Conservation (phyloP, 2,329 filamentous ascomycete species). For the Fusarium keratoplasticum region DNA sequence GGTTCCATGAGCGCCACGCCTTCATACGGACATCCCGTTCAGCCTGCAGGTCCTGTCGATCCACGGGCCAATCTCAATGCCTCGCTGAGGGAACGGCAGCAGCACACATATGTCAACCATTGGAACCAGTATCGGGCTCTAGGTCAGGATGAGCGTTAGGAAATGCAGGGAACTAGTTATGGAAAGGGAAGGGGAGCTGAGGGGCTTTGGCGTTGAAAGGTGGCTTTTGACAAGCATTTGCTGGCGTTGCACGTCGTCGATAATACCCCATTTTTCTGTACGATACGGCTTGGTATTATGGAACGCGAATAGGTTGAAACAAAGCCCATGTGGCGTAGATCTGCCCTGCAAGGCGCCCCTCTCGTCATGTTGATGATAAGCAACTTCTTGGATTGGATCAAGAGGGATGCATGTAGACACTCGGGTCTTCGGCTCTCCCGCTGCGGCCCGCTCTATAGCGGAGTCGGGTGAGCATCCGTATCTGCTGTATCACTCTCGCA, state of each 20-base stretch:
- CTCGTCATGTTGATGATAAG: constrained; percentile 16
- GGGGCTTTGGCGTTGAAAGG: not conserved
- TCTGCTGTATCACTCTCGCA: constrained; percentile 15
- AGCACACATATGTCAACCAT: constrained; percentile 51
- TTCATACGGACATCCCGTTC: constrained; percentile 13
- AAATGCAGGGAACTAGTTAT: constrained; percentile 1
- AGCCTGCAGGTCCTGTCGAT: constrained; percentile 38
- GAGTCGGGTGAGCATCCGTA: constrained; percentile 21
- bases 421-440: constrained; percentile 27
- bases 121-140: constrained; percentile 51
- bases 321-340: constrained; percentile 33
- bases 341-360: constrained; percentile 24
- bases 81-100: constrained; percentile 43
- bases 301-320: constrained; percentile 34
- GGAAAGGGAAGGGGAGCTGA: not conserved
- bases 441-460: constrained; percentile 21
- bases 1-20: constrained; percentile 4
- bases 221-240: constrained; percentile 35
- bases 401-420: not conserved
- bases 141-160: constrained; percentile 11
- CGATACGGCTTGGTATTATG: constrained; percentile 26
- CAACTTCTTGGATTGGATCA: constrained; percentile 18
- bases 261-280: constrained; percentile 36
- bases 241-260: constrained; percentile 36
- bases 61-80: constrained; percentile 51